Evolutionary conservation across 176 grass and related monocot genomes (phyloP).

Genomic region (Cocos nucifera): DNA sequence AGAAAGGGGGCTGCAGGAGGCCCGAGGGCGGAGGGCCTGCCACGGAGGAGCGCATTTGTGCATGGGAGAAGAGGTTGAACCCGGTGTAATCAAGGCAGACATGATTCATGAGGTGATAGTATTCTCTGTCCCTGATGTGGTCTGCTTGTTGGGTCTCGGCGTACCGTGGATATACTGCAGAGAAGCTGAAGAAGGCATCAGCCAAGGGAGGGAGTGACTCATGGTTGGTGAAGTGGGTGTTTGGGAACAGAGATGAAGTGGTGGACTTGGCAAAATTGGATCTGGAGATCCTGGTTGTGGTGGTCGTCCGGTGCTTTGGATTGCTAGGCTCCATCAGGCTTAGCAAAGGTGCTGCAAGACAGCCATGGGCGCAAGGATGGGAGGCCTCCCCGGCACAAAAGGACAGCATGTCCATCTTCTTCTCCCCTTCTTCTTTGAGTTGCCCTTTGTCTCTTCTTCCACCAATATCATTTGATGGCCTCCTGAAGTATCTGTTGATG

Average conservation of each 20-base stretch:
- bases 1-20: conserved; percentile 57
- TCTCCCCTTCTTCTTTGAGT: neutral
- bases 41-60: conserved; percentile 51
- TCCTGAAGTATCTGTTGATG: conserved; percentile 51
- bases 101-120: conserved; percentile 55
- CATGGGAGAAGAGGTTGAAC: conserved; percentile 84
- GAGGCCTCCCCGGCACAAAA: neutral
- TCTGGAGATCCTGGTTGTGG: conserved; percentile 42
- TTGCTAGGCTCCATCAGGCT: neutral
- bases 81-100: conserved; percentile 86
- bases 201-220: conserved; percentile 53
- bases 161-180: conserved; percentile 59
- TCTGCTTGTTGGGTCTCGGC: conserved; percentile 40
- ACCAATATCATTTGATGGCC: conserved; percentile 1
- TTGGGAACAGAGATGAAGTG: conserved; percentile 42
- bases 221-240: conserved; percentile 64
- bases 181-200: conserved; percentile 51
- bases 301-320: conserved; percentile 10
- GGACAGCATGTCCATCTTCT: conserved; percentile 16
- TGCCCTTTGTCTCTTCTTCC: neutral
- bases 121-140: conserved; percentile 39
- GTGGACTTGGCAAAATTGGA: conserved; percentile 52
- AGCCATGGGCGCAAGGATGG: conserved; percentile 36
- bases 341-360: conserved; percentile 23
- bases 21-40: conserved; percentile 3